Conservation (phyloP, 176 grass and related monocot species). For the Urochloa ruziziensis region DNA sequence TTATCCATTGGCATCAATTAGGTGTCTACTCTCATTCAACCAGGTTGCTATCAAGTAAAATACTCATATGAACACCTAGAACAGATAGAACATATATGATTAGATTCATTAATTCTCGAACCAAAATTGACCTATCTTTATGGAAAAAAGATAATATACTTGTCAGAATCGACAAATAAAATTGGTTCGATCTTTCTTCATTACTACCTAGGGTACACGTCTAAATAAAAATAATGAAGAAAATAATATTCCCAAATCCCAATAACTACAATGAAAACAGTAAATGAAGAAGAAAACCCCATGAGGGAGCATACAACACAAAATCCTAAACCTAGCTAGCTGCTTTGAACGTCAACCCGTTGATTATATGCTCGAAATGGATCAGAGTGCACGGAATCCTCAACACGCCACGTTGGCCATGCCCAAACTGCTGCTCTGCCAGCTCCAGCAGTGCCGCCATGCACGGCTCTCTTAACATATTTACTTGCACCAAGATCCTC, state of each 20-base stretch:
- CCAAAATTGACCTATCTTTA: no score
- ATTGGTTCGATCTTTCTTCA: neutral
- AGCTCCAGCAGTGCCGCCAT: constrained; percentile 38
- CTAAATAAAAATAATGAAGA: neutral
- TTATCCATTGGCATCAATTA: no score
- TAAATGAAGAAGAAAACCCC: neutral
- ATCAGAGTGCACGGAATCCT: constrained; percentile 24
- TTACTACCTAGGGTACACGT: neutral
- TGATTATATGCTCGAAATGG: constrained; percentile 33
- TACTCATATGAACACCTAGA: no score
- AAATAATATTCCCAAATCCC: neutral
- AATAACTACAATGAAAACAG: no score
- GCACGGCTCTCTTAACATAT: constrained; percentile 37
- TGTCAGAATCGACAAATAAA: neutral
- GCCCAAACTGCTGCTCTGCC: constrained; percentile 45
- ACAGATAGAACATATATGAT: no score
- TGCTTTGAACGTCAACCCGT: neutral
- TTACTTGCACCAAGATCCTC: constrained; percentile 41
- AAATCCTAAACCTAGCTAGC: neutral
- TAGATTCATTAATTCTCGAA: no score
- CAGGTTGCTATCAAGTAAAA: no score
- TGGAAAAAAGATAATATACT: no score
- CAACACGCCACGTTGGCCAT: constrained; percentile 39
- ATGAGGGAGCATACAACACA: neutral
- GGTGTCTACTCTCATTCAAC: no score